These are phyloP conservation scores for Nemania serpens DNA, from an alignment of 2,329 filamentous ascomycete species.

Conservation along the genomic window DNA sequence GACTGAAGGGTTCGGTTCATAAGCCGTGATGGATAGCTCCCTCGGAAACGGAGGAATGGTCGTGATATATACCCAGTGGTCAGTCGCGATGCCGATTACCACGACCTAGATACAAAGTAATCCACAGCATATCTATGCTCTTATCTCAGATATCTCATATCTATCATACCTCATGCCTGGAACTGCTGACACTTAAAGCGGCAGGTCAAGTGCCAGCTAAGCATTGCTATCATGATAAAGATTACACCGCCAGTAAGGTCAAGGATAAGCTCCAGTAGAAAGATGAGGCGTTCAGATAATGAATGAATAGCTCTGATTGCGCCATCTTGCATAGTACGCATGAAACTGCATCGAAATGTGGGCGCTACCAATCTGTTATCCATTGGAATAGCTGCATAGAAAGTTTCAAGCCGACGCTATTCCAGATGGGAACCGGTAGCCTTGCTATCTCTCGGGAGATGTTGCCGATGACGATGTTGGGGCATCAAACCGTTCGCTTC, in stretches of 20 bases:
- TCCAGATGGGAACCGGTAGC: not conserved
- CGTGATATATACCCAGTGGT: slow-evolving; percentile 8
- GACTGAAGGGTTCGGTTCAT: not conserved
- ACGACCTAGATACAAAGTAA: not conserved
- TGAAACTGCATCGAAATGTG: slow-evolving; percentile 4
- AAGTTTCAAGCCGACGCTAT: not conserved
- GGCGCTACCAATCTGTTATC: not conserved
- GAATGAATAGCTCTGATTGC: slow-evolving; percentile 7
- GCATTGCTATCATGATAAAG: slow-evolving; percentile 18
- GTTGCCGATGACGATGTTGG: not conserved
- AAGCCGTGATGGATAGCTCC: not conserved
- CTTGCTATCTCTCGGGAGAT: slow-evolving; percentile 12
- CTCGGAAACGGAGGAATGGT: not conserved
- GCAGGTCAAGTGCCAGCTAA: slow-evolving; percentile 16
- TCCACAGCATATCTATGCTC: not conserved
- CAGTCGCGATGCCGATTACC: not conserved
- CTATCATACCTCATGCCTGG: no score
- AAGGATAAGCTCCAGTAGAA: slow-evolving; percentile 1
- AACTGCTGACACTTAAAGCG: slow-evolving; percentile 22
- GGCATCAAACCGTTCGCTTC: not conserved
- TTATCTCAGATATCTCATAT: slow-evolving; percentile 15
- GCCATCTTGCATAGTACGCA: slow-evolving; percentile 13
- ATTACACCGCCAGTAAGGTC: slow-evolving; percentile 2
- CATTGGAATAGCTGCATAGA: slow-evolving; percentile 9
- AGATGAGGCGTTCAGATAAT: not conserved